Evolutionary conservation across 129 eudicot species (phyloP).

Genomic region (Lactuca sativa): DNA sequence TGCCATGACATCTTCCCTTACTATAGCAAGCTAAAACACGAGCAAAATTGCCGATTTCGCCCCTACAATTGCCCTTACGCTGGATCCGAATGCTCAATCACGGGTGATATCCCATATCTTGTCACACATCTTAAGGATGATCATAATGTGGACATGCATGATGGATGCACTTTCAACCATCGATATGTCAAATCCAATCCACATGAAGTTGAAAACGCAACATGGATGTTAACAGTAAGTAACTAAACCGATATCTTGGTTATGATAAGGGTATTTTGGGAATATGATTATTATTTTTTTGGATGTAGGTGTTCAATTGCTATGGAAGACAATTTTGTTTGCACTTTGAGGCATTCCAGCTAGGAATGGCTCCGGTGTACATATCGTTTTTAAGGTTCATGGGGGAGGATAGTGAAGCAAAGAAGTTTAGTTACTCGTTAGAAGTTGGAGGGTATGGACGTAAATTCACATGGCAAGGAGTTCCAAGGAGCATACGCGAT

Average conservation of each 20-base stretch:
- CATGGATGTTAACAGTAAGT: slow-evolving; percentile 97
- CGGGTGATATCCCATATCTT: slow-evolving; percentile 69
- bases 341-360: slow-evolving; percentile 91
- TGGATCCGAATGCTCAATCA: slow-evolving; percentile 75
- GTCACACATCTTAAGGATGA: slow-evolving; percentile 76
- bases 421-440: slow-evolving; percentile 59
- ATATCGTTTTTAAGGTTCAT: slow-evolving; percentile 81
- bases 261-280: not conserved
- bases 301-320: slow-evolving; percentile 80
- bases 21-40: slow-evolving; percentile 76
- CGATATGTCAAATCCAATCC: slow-evolving; percentile 86
- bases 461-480: slow-evolving; percentile 80
- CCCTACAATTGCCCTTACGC: slow-evolving; percentile 94
- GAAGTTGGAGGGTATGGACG: slow-evolving; percentile 82
- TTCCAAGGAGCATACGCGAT: slow-evolving; percentile 86
- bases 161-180: slow-evolving; percentile 84
- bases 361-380: slow-evolving; percentile 84
- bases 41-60: slow-evolving; percentile 70
- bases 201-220: slow-evolving; percentile 84
- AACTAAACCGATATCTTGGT: not conserved
- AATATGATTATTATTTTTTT: not conserved
- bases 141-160: slow-evolving; percentile 89
- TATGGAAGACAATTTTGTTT: slow-evolving; percentile 76
- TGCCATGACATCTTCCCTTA: slow-evolving; percentile 77
- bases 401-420: slow-evolving; percentile 91